Conservation (phyloP, 208 protist species). For the Wallacemonas sp. region DNA sequence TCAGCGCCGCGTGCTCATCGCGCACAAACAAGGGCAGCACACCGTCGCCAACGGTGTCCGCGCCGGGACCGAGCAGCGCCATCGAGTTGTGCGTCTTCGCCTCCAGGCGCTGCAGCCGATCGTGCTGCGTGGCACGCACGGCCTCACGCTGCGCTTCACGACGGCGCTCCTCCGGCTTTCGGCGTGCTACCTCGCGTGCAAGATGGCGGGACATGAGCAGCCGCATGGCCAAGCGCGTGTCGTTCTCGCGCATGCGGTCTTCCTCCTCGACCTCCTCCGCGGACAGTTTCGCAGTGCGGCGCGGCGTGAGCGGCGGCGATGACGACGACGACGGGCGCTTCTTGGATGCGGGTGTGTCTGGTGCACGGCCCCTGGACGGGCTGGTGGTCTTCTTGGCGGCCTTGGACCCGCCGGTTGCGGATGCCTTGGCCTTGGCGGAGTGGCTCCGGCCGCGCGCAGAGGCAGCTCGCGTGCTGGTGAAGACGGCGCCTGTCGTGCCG, state of each 20-base stretch:
- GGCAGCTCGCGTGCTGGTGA: no score
- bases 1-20: background rate
- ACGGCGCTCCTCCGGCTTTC: slow-evolving; percentile 33
- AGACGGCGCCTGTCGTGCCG: no score
- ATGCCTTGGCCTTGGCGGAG: no score
- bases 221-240: slow-evolving; percentile 78
- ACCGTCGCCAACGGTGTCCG: slow-evolving; percentile 54
- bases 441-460: no score
- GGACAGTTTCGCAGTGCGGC: background rate
- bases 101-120: slow-evolving; percentile 52
- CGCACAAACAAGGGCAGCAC: slow-evolving; percentile 52
- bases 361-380: no score
- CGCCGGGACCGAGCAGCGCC: slow-evolving; percentile 48
- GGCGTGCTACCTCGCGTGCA: slow-evolving; percentile 25
- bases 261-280: slow-evolving; percentile 27
- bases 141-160: slow-evolving; percentile 40
- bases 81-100: slow-evolving; percentile 69
- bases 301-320: background rate
- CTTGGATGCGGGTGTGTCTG: background rate
- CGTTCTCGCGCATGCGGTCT: slow-evolving; percentile 49
- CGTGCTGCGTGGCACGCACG: slow-evolving; percentile 34
- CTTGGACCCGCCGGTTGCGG: no score
- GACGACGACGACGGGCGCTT: background rate
- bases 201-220: slow-evolving; percentile 71
- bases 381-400: no score